Percentiles rank a stretch among this genome's conserved stretches.
Evolutionary conservation across 306 rosid species (phyloP).

Genomic region (Prunus armeniaca): DNA sequence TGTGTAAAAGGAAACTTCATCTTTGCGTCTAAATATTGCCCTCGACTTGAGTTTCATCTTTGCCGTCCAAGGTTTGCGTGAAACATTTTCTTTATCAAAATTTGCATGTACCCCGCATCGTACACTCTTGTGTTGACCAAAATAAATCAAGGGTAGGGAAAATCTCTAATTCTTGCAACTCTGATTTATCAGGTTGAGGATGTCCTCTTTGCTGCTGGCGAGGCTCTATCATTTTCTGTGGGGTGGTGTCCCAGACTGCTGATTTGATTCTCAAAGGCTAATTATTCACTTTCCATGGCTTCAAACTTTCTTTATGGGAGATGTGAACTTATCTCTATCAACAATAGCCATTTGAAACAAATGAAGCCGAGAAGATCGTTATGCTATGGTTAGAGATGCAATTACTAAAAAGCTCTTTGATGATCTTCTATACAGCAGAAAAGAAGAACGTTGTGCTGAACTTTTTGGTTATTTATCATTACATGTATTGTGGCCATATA

Average conservation of each 20-base stretch:
- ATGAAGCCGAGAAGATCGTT: conserved; percentile 49
- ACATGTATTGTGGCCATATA: conserved; percentile 89
- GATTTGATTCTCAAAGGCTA: conserved; percentile 84
- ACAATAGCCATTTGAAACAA: conserved; percentile 33
- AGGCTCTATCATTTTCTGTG: conserved; percentile 92
- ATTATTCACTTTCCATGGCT: conserved; percentile 86
- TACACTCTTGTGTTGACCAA: neutral
- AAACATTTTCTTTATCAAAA: neutral
- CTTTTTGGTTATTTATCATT: conserved; percentile 92
- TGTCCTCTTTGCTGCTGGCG: conserved; percentile 93
- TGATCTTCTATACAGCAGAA: conserved; percentile 82
- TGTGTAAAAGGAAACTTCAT: conserved; percentile 76
- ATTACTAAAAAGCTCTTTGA: conserved; percentile 83
- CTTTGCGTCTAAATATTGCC: conserved; percentile 65
- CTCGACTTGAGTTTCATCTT: conserved; percentile 54
- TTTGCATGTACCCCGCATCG: neutral
- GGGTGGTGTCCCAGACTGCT: conserved; percentile 91
- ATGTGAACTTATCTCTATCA: conserved; percentile 53
- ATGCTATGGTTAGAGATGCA: conserved; percentile 61
- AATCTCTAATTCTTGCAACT: conserved; percentile 18
- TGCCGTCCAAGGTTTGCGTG: conserved; percentile 7
- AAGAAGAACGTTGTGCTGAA: conserved; percentile 96
- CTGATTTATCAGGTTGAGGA: conserved; percentile 68
- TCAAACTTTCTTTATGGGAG: conserved; percentile 92
- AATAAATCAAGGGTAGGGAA: neutral